A percentile compares a stretch with the other conserved stretches of the same genome.
Evolutionary conservation across 2,329 filamentous ascomycete genomes (phyloP).

Genomic region (Ophiostoma novo-ulmi): DNA sequence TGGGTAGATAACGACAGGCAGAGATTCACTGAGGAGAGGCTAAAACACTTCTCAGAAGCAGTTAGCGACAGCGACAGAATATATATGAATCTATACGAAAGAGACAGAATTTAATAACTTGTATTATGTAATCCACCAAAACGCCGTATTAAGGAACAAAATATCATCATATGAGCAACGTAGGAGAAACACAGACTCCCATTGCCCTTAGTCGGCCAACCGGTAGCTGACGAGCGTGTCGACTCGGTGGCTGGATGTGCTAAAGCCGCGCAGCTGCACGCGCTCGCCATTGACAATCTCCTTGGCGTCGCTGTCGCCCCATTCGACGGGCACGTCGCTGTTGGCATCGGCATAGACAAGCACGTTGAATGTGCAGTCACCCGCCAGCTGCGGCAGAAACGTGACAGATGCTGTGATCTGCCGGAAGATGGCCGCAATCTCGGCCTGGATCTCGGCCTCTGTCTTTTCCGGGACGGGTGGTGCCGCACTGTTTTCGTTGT

Average conservation of each 20-base stretch:
- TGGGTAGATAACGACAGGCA: neutral
- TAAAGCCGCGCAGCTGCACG: constrained; percentile 92
- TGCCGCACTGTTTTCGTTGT: constrained; percentile 29
- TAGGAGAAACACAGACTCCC: neutral
- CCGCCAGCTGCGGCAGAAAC: constrained; percentile 87
- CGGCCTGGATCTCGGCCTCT: constrained; percentile 86
- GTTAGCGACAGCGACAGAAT: neutral
- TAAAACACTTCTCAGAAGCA: neutral
- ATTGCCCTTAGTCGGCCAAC: constrained; percentile 38
- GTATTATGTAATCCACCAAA: constrained; percentile 3
- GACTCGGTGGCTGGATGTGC: constrained; percentile 87
- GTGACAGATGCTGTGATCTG: constrained; percentile 98
- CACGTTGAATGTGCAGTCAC: constrained; percentile 97
- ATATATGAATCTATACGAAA: neutral
- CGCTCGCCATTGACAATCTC: constrained; percentile 93
- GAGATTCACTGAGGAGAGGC: neutral
- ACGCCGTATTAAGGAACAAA: constrained; percentile 5
- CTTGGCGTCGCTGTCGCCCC: constrained; percentile 97
- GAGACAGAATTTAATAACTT: neutral
- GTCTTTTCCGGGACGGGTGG: constrained; percentile 62
- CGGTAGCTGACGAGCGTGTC: constrained; percentile 95
- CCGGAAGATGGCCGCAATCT: constrained; percentile 94
- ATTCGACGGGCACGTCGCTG: constrained; percentile 93
- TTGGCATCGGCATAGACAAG: constrained; percentile 96
- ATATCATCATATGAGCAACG: neutral